Conservation (phyloP, 169 alveolate species). For the Perkinsus chesapeaki region DNA sequence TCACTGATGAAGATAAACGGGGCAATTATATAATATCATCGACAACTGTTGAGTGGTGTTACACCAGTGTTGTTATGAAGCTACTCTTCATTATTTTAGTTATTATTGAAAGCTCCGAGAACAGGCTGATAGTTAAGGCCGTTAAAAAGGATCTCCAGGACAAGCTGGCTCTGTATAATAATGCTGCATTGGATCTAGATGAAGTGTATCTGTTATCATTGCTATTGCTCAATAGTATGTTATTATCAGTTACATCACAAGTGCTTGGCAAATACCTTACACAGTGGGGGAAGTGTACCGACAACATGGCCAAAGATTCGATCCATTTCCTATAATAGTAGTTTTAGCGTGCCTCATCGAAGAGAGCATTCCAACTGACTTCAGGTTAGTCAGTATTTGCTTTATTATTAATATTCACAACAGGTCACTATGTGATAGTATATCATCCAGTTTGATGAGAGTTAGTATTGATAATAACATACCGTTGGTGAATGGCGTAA, state of each 20-base stretch:
- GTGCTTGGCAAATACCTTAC: not conserved
- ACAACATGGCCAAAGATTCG: not conserved
- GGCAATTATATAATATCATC: no score
- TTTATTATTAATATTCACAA: not conserved
- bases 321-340: not conserved
- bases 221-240: not conserved
- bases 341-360: not conserved
- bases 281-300: not conserved
- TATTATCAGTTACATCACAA: not conserved
- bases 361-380: not conserved
- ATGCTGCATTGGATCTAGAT: not conserved
- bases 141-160: not conserved
- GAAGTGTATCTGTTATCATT: not conserved
- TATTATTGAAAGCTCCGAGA: not conserved
- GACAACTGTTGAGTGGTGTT: no score
- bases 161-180: not conserved
- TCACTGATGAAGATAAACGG: no score
- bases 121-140: not conserved
- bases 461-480: not conserved
- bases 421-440: not conserved
- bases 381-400: not conserved
- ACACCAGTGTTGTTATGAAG: no score
- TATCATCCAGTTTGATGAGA: not conserved
- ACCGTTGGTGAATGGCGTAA: not conserved
- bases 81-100: not conserved